These are phyloP conservation scores for Digitaria exilis DNA, from an alignment of 202 grass and related monocot genomes.

Conservation along the genomic window DNA sequence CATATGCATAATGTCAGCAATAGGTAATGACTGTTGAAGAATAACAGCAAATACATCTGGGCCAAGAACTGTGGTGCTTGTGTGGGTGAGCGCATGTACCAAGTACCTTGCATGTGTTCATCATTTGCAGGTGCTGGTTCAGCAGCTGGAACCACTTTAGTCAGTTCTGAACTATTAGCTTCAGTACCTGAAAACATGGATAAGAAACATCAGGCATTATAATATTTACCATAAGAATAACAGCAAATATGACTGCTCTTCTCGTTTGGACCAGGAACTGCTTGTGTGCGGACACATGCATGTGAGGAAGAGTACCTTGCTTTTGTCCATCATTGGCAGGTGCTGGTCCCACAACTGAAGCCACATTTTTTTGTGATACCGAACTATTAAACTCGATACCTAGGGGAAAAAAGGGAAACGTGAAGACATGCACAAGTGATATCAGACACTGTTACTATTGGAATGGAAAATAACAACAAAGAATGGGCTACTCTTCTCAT, in stretches of 20 bases:
- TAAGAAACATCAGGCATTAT: neutral
- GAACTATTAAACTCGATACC: constrained; percentile 32
- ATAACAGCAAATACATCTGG: neutral
- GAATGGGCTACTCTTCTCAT: constrained; percentile 1
- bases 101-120: constrained; percentile 38
- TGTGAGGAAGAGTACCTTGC: constrained; percentile 36
- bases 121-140: constrained; percentile 37
- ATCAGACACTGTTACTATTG: constrained; percentile 2
- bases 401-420: constrained; percentile 14
- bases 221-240: neutral
- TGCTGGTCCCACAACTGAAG: constrained; percentile 22
- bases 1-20: neutral
- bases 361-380: constrained; percentile 28
- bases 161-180: constrained; percentile 16
- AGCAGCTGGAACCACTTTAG: constrained; percentile 22
- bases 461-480: neutral
- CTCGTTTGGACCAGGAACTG: neutral
- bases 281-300: neutral
- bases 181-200: constrained; percentile 37
- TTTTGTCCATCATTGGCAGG: constrained; percentile 34
- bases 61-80: neutral
- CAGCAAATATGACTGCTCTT: neutral
- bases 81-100: neutral
- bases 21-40: constrained; percentile 1
- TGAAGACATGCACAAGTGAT: constrained; percentile 3